Evolutionary conservation across 768 basidiomycete species (phyloP).

Genomic region (Saitozyma sp.): DNA sequence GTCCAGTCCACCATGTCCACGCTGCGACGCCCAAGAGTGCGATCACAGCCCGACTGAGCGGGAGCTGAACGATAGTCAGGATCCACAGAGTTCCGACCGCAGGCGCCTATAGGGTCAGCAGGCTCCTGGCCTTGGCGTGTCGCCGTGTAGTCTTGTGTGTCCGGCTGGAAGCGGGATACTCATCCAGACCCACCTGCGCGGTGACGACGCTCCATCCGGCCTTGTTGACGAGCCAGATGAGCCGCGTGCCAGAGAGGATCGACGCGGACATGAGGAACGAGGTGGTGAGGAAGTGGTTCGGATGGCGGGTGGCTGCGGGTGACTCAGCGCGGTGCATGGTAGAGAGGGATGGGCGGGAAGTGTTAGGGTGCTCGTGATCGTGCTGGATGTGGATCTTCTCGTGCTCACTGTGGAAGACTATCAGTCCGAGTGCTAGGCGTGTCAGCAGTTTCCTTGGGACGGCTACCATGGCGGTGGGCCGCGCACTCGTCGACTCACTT

Average conservation of each 20-base stretch:
- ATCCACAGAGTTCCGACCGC: constrained; percentile 51
- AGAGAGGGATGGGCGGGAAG: no score
- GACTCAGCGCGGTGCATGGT: not conserved
- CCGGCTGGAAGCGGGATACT: no score
- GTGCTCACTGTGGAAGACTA: constrained; percentile 44
- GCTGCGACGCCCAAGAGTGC: constrained; percentile 28
- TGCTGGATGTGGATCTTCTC: not conserved
- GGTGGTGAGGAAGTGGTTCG: constrained; percentile 33
- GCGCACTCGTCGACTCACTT: constrained; percentile 26
- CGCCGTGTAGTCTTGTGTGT: not conserved
- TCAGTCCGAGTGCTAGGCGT: constrained; percentile 33
- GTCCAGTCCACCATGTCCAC: constrained; percentile 42
- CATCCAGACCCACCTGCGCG: constrained; percentile 35
- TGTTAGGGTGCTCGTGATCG: not conserved
- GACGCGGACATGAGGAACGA: constrained; percentile 37
- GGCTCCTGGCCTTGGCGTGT: not conserved
- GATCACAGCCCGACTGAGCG: constrained; percentile 38
- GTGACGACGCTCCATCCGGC: constrained; percentile 42
- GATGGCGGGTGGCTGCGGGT: constrained; percentile 32
- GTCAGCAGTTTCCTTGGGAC: not conserved
- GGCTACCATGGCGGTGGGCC: not conserved
- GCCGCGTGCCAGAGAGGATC: constrained; percentile 35
- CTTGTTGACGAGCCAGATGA: constrained; percentile 51
- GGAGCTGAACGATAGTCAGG: constrained; percentile 48
- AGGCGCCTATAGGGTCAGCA: constrained; percentile 38